Evolutionary conservation across 2,329 filamentous ascomycete species (phyloP).

Genomic region (Fusarium globosum): DNA sequence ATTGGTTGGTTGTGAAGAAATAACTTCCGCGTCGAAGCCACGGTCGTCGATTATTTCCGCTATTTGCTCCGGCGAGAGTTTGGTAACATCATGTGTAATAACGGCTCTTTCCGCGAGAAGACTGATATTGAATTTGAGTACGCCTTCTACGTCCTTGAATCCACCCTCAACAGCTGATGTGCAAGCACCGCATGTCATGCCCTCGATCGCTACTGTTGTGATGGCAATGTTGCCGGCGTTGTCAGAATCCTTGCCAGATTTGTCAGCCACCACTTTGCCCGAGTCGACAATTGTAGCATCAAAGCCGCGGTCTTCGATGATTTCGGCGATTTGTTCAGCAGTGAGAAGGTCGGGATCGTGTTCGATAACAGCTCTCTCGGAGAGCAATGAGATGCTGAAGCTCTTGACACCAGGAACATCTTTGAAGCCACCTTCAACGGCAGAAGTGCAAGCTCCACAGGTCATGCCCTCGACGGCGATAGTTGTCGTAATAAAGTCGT

Average conservation of each 20-base stretch:
- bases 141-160: constrained; percentile 79
- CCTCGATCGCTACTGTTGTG: constrained; percentile 89
- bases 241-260: constrained; percentile 40
- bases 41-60: constrained; percentile 86
- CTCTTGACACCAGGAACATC: constrained; percentile 77
- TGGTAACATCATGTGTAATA: constrained; percentile 80
- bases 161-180: constrained; percentile 90
- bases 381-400: constrained; percentile 85
- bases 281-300: constrained; percentile 83
- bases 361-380: constrained; percentile 86
- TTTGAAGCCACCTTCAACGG: constrained; percentile 83
- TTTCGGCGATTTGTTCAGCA: constrained; percentile 65
- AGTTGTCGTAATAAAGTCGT: constrained; percentile 72
- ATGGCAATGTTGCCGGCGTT: constrained; percentile 64
- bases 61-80: constrained; percentile 79
- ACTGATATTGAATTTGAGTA: constrained; percentile 94
- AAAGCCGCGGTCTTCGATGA: constrained; percentile 80
- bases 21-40: constrained; percentile 86
- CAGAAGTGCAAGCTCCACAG: constrained; percentile 88
- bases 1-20: constrained; percentile 77
- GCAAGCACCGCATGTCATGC: constrained; percentile 98
- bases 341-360: constrained; percentile 72
- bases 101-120: constrained; percentile 92
- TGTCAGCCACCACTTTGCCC: constrained; percentile 56
- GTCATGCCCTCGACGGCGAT: constrained; percentile 89